Conservation (phyloP, 345 rosid species). For the Diplotaxis tenuifolia region DNA sequence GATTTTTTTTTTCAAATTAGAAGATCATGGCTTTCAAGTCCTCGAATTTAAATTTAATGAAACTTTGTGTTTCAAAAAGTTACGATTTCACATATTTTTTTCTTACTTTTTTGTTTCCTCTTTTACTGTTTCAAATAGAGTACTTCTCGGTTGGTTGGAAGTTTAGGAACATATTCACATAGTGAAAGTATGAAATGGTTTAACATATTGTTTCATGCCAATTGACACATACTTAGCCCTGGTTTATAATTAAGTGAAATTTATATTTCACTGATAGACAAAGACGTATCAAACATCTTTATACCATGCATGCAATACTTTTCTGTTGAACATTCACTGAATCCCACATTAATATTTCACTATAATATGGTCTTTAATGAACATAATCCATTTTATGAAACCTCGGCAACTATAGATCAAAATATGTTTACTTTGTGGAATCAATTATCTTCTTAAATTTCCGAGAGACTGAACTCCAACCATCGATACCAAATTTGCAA, state of each 20-base stretch:
- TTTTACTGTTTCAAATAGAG: too few species aligned
- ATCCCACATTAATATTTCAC: constrained; percentile 1
- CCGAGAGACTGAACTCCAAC: constrained; percentile 1
- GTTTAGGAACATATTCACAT: too few species aligned
- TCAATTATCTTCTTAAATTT: constrained; percentile 2
- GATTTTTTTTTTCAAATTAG: background rate
- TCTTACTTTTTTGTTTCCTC: too few species aligned
- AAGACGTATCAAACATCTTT: background rate
- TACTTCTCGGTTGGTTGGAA: too few species aligned
- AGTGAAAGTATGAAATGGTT: background rate
- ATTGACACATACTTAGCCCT: background rate
- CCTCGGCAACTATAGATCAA: background rate
- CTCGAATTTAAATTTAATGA: too few species aligned
- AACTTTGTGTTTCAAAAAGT: too few species aligned
- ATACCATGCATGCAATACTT: background rate
- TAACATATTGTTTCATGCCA: background rate
- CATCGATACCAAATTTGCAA: constrained; percentile 28
- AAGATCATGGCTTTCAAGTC: background rate
- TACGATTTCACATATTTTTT: too few species aligned
- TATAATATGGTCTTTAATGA: background rate
- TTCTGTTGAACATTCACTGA: background rate
- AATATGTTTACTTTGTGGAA: background rate
- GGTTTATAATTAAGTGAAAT: background rate
- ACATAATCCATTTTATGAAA: too few species aligned
- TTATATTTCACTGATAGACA: background rate